Evolutionary conservation across 192 early-diverging fungal species (phyloP).

Genomic region (Coemansia sp.): DNA sequence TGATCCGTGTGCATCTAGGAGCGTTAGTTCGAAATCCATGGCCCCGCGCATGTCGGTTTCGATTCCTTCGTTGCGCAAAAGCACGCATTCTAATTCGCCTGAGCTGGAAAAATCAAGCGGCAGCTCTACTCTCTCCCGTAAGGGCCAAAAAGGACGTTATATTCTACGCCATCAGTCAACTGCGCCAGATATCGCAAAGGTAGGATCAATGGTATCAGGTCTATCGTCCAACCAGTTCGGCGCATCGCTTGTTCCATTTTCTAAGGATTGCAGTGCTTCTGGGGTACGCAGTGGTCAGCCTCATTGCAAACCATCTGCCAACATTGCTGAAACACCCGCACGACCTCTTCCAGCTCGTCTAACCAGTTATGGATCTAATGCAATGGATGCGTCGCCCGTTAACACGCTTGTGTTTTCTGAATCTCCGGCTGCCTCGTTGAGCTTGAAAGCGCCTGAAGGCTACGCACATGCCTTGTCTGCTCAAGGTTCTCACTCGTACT

Average conservation of each 20-base stretch:
- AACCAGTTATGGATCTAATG: conserved; percentile 33
- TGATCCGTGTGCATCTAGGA: conserved; percentile 24
- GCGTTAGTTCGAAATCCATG: neutral
- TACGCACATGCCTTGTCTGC: conserved; percentile 3
- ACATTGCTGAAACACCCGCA: conserved; percentile 8
- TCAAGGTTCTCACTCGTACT: neutral
- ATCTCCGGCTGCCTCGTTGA: conserved; percentile 18
- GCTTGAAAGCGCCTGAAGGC: neutral
- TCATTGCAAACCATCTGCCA: neutral
- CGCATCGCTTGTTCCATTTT: neutral
- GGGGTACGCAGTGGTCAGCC: neutral
- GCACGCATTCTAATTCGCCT: neutral
- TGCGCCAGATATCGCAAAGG: conserved; percentile 21
- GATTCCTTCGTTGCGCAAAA: conserved; percentile 43
- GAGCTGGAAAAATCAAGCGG: neutral
- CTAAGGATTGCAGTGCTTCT: neutral
- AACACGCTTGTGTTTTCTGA: conserved; percentile 40
- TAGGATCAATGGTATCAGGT: neutral
- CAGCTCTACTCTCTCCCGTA: neutral
- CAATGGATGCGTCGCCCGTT: conserved; percentile 33
- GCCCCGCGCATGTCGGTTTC: conserved; percentile 28
- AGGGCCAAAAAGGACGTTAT: conserved; percentile 7
- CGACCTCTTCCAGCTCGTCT: conserved; percentile 38
- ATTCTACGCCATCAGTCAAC: conserved; percentile 46
- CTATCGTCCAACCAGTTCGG: neutral